A percentile compares a stretch with the other conserved stretches of the same genome.
Evolutionary conservation across 2,329 filamentous ascomycete genomes (phyloP).

Genomic region (Cercospora sp.): DNA sequence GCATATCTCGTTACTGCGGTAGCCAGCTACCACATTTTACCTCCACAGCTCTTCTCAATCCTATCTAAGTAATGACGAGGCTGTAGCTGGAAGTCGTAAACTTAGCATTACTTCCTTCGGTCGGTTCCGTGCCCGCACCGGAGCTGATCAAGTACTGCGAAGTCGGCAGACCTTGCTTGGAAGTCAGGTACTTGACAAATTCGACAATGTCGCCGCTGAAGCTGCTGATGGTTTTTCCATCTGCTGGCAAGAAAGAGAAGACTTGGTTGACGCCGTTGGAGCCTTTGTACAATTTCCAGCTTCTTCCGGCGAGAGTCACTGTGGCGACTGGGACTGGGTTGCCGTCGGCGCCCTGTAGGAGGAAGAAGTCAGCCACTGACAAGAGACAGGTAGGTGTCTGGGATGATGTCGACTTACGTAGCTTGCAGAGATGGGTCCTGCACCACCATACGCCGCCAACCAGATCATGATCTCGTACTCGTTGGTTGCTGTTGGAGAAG

Average conservation of each 20-base stretch:
- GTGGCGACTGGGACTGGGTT: slow-evolving; percentile 49
- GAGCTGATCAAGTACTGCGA: slow-evolving; percentile 53
- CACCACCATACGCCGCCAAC: slow-evolving; percentile 57
- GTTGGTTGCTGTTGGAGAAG: slow-evolving; percentile 46
- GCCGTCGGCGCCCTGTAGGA: not conserved
- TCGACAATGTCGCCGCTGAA: slow-evolving; percentile 59
- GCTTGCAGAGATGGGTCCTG: slow-evolving; percentile 59
- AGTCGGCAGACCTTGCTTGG: slow-evolving; percentile 49
- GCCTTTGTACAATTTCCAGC: slow-evolving; percentile 61
- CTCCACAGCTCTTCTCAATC: not conserved
- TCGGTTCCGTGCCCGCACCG: slow-evolving; percentile 17
- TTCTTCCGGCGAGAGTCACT: slow-evolving; percentile 53
- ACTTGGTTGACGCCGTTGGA: slow-evolving; percentile 58
- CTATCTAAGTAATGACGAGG: not conserved
- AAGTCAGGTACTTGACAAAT: slow-evolving; percentile 59
- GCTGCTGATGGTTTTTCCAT: slow-evolving; percentile 44
- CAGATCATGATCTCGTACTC: slow-evolving; percentile 67
- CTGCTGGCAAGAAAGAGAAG: slow-evolving; percentile 58
- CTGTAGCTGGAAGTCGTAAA: slow-evolving; percentile 17
- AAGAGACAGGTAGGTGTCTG: not conserved
- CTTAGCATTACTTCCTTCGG: slow-evolving; percentile 5
- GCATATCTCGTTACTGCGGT: not conserved
- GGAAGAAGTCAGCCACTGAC: not conserved
- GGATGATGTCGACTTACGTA: slow-evolving; percentile 38
- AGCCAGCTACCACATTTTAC: not conserved